Evolutionary conservation across 176 grass and related monocot species (phyloP), one percentile per base, ranked within the genome.

Genomic region (Oryza officinalis): DNA sequence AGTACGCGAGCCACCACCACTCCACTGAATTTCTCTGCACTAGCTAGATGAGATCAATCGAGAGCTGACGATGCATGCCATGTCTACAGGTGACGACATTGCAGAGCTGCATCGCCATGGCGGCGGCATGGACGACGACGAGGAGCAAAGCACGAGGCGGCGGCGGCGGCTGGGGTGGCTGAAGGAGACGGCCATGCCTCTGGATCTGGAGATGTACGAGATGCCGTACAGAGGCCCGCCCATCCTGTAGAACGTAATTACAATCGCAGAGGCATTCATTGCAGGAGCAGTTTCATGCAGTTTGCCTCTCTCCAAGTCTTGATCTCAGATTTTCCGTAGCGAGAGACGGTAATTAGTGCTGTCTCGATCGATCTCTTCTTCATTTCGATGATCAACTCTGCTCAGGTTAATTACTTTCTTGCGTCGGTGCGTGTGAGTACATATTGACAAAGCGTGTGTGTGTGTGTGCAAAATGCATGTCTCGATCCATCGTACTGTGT

Each of bases 161-260:
- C 45, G 20, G 6, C 45, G 52, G 52, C n/a, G 72, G 12, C 57
- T 97, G 31, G 78, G 78, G 30, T 97, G 94, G 94, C 81, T 97
- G 79, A 54, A 82, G 70, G 87, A 91, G 90, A 91, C 85, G 47
- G 79, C 78, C 63, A 67, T 86, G 64, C 89, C 89, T 33, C 43
- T 86, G 71, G 69, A 86, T 20, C 66, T 91, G 44, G 17, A 57
- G 32, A 86, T 86, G 77, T 80, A 80, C 69, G 77, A 86, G 12
- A 20, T 59, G 84, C 69, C 69, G 7, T 86, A 80, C 69, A 41
- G 8, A 10, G 69, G 77, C 0, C 77, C 60, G 4, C 44, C 44
- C 11, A 32, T 86, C 69, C 8, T 86, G 15, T 74, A 47, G 81
- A 40, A 22, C 20, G n/a, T 25, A 11, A 9, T 3, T 61, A 23